phyloP scores from a whole-genome alignment of 371 early-diverging fungal genomes.

The Batkoa obscura region DNA sequence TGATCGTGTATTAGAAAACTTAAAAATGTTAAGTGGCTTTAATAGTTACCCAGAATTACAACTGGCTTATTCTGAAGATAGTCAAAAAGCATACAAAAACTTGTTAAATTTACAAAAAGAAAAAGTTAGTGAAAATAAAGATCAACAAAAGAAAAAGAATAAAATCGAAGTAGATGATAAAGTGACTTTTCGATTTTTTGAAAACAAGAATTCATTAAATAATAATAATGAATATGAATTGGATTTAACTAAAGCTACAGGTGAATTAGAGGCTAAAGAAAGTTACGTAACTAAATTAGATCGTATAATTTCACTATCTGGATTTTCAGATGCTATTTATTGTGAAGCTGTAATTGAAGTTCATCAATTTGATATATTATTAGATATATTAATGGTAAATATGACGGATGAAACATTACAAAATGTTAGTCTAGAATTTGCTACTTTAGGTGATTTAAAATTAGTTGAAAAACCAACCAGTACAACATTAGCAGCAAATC shows the following conservation, averaged over 20 bases:
- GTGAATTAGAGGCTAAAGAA: conserved; percentile 41
- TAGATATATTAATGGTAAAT: conserved; percentile 96
- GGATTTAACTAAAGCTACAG: conserved; percentile 76
- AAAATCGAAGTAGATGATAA: conserved; percentile 69
- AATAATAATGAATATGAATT: conserved; percentile 37
- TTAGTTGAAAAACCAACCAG: conserved; percentile 87
- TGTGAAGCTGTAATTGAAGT: conserved; percentile 95
- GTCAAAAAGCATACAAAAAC: conserved; percentile 57
- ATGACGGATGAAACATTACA: conserved; percentile 93
- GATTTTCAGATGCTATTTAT: conserved; percentile 95
- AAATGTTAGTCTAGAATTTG: conserved; percentile 92
- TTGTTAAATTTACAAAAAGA: conserved; percentile 35
- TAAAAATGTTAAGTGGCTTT: conserved; percentile 53
- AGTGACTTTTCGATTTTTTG: background rate
- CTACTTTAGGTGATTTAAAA: conserved; percentile 90
- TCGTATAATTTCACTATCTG: conserved; percentile 90
- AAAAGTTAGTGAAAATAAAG: conserved; percentile 27
- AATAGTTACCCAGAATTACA: conserved; percentile 29
- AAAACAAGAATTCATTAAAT: background rate
- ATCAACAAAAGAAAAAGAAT: conserved; percentile 18
- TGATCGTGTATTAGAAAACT: conserved; percentile 75
- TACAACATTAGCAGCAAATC: conserved; percentile 77
- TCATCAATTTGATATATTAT: conserved; percentile 89
- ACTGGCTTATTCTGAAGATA: conserved; percentile 55
- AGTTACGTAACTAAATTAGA: conserved; percentile 68